Conservation (phyloP, 345 rosid genomes). For the Psidium friedrichsthalianum region DNA sequence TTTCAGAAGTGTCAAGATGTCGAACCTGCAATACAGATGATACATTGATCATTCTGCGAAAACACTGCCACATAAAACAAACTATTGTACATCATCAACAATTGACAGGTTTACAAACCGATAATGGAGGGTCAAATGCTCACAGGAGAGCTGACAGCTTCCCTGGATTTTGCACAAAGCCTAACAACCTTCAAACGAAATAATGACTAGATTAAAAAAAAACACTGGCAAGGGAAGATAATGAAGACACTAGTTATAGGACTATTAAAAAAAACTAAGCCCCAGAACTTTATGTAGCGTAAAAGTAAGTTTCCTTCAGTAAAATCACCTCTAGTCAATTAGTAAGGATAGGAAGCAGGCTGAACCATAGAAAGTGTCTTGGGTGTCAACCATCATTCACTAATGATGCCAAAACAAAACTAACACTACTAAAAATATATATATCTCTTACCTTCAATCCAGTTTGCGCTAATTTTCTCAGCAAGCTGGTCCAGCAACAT, state of each 20-base stretch:
- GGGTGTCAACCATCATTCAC: background rate
- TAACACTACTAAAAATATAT: background rate
- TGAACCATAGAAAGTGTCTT: background rate
- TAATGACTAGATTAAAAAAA: background rate
- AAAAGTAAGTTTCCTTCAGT: background rate
- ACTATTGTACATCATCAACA: background rate
- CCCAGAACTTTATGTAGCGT: background rate
- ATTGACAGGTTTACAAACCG: constrained; percentile 42
- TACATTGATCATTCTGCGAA: background rate
- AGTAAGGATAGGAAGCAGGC: background rate
- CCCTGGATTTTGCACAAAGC: constrained; percentile 98
- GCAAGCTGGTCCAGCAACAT: constrained; percentile 98
- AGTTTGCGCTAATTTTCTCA: constrained; percentile 98
- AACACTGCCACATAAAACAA: background rate
- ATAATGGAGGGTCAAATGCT: constrained; percentile 98
- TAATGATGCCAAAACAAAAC: background rate
- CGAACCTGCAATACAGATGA: constrained; percentile 51
- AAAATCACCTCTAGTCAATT: background rate
- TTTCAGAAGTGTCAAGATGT: constrained; percentile 97
- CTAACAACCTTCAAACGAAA: constrained; percentile 66
- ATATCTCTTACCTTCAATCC: constrained; percentile 64
- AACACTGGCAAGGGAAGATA: background rate
- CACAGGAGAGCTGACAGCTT: constrained; percentile 99
- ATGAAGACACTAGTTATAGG: background rate
- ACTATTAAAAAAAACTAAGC: background rate